Evolutionary conservation across 2,329 filamentous ascomycete species (phyloP).

Genomic region (Fusarium transvaalense): DNA sequence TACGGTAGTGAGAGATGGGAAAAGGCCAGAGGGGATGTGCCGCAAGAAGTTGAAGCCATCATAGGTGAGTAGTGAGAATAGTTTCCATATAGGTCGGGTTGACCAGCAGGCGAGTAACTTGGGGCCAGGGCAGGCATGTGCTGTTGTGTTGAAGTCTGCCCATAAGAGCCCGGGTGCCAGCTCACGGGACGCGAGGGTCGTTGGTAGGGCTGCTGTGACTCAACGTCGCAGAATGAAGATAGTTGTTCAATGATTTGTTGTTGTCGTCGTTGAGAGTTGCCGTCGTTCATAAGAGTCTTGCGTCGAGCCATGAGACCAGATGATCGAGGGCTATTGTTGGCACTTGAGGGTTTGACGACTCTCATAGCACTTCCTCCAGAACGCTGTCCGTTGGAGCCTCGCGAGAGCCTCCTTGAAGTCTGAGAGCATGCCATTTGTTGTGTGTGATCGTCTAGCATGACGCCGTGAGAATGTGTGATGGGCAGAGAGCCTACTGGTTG

Average conservation of each 20-base stretch:
- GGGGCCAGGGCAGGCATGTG: conserved; percentile 57
- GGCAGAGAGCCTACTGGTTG: conserved; percentile 48
- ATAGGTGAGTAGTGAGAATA: conserved; percentile 64
- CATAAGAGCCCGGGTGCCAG: conserved; percentile 78
- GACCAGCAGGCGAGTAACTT: conserved; percentile 54
- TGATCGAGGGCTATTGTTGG: conserved; percentile 75
- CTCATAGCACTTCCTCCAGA: conserved; percentile 66
- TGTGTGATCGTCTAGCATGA: conserved; percentile 64
- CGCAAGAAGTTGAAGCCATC: conserved; percentile 67
- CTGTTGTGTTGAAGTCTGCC: conserved; percentile 56
- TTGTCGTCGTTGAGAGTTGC: conserved; percentile 59
- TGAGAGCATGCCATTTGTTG: conserved; percentile 64
- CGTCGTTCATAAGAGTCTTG: conserved; percentile 68
- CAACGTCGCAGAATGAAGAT: conserved; percentile 44
- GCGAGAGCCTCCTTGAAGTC: conserved; percentile 61
- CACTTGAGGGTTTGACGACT: conserved; percentile 74
- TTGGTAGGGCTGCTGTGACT: conserved; percentile 33
- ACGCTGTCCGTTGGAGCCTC: conserved; percentile 64
- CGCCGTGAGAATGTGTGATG: conserved; percentile 51
- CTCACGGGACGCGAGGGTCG: conserved; percentile 72
- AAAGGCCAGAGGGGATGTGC: conserved; percentile 68
- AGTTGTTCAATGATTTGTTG: conserved; percentile 63
- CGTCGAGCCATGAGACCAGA: conserved; percentile 63
- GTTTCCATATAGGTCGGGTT: conserved; percentile 57
- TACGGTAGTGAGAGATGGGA: conserved; percentile 67